Evolutionary conservation across 169 alveolate species (phyloP).

Genomic region (Amoebophrya sp.): DNA sequence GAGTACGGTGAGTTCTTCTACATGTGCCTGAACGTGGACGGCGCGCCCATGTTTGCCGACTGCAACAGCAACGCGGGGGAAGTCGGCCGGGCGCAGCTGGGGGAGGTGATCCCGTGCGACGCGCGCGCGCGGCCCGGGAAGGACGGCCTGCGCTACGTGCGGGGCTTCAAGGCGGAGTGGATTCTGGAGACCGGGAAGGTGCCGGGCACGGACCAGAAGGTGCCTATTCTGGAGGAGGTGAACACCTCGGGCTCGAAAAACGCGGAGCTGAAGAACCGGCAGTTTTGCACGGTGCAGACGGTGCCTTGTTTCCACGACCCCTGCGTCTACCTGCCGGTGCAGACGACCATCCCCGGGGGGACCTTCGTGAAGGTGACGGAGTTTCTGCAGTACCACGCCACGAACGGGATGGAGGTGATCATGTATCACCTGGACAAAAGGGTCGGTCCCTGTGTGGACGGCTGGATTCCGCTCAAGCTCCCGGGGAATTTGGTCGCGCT

Average conservation of each 20-base stretch:
- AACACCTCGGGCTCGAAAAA: background rate
- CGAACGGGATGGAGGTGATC: background rate
- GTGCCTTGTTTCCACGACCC: background rate
- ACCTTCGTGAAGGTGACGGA: background rate
- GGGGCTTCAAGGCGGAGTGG: background rate
- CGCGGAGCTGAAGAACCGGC: background rate
- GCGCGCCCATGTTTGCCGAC: background rate
- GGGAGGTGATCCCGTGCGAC: background rate
- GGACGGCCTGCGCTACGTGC: background rate
- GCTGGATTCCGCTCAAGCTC: background rate
- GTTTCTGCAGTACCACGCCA: background rate
- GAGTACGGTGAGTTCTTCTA: background rate
- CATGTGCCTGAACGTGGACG: background rate
- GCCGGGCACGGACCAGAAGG: background rate
- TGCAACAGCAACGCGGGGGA: background rate
- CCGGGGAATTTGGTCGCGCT: background rate
- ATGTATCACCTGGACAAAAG: background rate
- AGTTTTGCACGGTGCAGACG: background rate
- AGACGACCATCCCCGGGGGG: background rate
- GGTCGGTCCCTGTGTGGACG: background rate
- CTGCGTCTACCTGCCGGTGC: background rate
- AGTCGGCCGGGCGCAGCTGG: background rate
- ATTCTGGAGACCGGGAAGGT: background rate
- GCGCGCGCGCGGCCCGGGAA: background rate
- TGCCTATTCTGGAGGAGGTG: background rate